Percentiles rank a stretch among this genome's conserved stretches.
These are phyloP conservation scores for Ceratobasidium sp. DNA, from an alignment of 1,284 basidiomycete species.

Conservation along the genomic window DNA sequence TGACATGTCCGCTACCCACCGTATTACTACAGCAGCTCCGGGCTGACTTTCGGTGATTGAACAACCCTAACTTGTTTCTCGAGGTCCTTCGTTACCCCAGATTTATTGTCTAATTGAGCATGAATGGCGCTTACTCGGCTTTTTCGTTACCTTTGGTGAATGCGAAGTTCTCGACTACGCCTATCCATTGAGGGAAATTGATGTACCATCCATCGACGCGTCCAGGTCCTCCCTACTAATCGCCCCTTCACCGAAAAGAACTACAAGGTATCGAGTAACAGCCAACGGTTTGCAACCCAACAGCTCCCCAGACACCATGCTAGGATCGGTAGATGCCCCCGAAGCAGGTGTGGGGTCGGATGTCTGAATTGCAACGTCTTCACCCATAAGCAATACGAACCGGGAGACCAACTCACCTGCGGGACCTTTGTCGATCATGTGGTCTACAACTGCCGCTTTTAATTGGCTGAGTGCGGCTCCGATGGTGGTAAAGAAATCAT, in stretches of 20 bases:
- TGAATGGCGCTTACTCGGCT: too few species aligned
- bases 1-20: too few species aligned
- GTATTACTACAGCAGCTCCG: too few species aligned
- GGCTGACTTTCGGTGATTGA: too few species aligned
- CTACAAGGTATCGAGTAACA: not conserved
- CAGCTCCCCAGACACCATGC: not conserved
- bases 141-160: too few species aligned
- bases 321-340: too few species aligned
- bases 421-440: not conserved
- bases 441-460: not conserved
- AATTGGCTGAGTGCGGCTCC: not conserved
- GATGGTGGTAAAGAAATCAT: not conserved
- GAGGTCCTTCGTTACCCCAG: not conserved
- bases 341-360: not conserved
- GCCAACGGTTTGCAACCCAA: not conserved
- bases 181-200: conserved; percentile 25
- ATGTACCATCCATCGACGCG: not conserved
- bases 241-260: not conserved
- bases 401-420: conserved; percentile 14
- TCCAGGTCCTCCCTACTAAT: not conserved
- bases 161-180: too few species aligned
- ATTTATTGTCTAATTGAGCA: not conserved
- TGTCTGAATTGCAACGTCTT: not conserved
- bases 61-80: conserved; percentile 11
- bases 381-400: not conserved